Percentiles rank a stretch among this genome's conserved stretches.
Evolutionary conservation across 768 basidiomycete genomes (phyloP).

Genomic region (Zangia roseola): DNA sequence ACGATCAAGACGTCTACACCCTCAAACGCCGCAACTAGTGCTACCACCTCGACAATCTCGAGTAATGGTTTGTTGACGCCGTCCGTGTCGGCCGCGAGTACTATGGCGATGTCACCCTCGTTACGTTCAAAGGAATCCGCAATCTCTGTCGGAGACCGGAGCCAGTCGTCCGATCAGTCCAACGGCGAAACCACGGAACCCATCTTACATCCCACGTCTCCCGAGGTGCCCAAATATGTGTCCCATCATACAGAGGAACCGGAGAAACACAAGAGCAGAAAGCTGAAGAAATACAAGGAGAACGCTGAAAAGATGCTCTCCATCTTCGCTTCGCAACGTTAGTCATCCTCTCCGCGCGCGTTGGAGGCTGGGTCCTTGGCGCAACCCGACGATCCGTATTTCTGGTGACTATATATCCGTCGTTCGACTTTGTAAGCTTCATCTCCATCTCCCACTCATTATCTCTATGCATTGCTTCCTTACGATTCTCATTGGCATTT

Average conservation of each 20-base stretch:
- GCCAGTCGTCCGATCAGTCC: conserved; percentile 71
- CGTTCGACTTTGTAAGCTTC: conserved; percentile 21
- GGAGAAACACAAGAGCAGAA: conserved; percentile 69
- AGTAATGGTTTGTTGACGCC: conserved; percentile 58
- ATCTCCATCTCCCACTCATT: conserved; percentile 18
- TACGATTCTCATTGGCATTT: conserved; percentile 20
- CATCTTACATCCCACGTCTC: conserved; percentile 24
- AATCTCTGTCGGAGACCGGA: conserved; percentile 66
- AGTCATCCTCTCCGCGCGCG: conserved; percentile 21
- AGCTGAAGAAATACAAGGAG: conserved; percentile 84
- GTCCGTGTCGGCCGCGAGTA: conserved; percentile 54
- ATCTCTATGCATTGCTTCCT: conserved; percentile 31
- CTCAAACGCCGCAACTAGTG: conserved; percentile 42
- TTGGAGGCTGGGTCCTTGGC: conserved; percentile 27
- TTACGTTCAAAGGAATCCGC: conserved; percentile 81
- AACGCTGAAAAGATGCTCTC: conserved; percentile 85
- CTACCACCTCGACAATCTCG: conserved; percentile 37
- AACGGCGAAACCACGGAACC: conserved; percentile 45
- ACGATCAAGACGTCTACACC: conserved; percentile 38
- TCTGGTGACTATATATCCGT: conserved; percentile 12
- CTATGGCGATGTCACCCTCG: conserved; percentile 55
- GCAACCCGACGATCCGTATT: conserved; percentile 12
- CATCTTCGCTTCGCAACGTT: conserved; percentile 73
- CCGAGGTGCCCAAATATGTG: conserved; percentile 30
- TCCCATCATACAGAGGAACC: conserved; percentile 40